phyloP scores from a whole-genome alignment of 139 green algal species.

The Limnomonas spitsbergensis region DNA sequence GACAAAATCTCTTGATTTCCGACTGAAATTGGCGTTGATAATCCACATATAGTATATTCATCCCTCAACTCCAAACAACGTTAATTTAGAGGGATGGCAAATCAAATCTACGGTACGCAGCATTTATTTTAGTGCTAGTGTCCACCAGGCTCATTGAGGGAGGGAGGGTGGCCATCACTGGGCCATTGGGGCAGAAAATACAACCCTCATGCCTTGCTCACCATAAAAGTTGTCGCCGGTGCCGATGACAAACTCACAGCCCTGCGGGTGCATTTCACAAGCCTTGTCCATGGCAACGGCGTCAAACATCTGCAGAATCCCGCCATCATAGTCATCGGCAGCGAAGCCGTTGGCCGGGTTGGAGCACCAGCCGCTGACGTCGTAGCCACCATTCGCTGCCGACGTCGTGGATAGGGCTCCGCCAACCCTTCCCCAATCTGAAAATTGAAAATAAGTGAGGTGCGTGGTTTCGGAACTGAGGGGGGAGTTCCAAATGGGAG shows the following conservation, averaged over 20 bases:
- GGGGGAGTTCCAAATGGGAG: too few relatives aligned
- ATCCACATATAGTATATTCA: too few relatives aligned
- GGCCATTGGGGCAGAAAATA: too few relatives aligned
- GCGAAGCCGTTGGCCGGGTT: neutral
- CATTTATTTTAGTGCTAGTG: too few relatives aligned
- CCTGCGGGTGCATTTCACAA: neutral
- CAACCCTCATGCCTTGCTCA: neutral
- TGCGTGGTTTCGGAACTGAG: neutral
- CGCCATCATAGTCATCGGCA: conserved; percentile 4
- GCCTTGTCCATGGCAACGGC: conserved; percentile 1
- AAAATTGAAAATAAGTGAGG: neutral
- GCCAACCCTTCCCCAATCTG: conserved; percentile 3
- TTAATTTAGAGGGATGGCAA: too few relatives aligned
- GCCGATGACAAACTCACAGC: conserved; percentile 12
- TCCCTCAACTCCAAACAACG: too few relatives aligned
- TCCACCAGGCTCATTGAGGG: too few relatives aligned
- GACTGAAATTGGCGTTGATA: too few relatives aligned
- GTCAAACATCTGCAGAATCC: neutral
- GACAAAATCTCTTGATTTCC: too few relatives aligned
- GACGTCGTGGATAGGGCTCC: neutral
- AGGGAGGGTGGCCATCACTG: too few relatives aligned
- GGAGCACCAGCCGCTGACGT: neutral
- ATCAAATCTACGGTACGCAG: too few relatives aligned
- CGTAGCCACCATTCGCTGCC: neutral
- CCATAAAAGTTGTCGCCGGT: conserved; percentile 13